Evolutionary conservation across 345 rosid species (phyloP).

Genomic region (Populus alba): DNA sequence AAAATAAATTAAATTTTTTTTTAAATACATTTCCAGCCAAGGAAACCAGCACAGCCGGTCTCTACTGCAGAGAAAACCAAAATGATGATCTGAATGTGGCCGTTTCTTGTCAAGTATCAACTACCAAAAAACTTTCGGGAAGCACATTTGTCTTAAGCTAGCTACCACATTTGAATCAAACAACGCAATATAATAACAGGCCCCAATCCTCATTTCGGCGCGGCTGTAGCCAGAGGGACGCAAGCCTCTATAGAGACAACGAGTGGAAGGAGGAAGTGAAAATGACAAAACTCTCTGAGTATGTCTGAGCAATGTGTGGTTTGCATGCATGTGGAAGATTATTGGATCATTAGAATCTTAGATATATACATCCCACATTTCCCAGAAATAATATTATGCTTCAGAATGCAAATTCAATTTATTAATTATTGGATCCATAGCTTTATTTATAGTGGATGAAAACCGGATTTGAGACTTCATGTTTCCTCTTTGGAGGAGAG

Average conservation of each 20-base stretch:
- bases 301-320: too few species aligned
- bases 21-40: too few species aligned
- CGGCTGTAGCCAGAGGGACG: too few species aligned
- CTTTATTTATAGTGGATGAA: not conserved
- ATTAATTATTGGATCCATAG: not conserved
- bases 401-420: not conserved
- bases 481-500: not conserved
- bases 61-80: too few species aligned
- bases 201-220: too few species aligned
- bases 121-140: slow-evolving; percentile 5
- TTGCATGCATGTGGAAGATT: not conserved
- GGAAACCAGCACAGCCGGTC: too few species aligned
- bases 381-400: not conserved
- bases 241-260: too few species aligned
- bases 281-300: too few species aligned
- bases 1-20: too few species aligned
- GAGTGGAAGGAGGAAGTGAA: too few species aligned
- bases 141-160: not conserved
- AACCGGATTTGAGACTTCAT: not conserved
- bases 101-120: slow-evolving; percentile 6
- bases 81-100: slow-evolving; percentile 9
- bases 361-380: not conserved
- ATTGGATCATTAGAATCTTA: not conserved
- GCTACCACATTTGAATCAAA: too few species aligned
- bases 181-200: too few species aligned